Base-by-base conservation (phyloP, 208 protist species). In the Porcisia hertigi region DNA sequence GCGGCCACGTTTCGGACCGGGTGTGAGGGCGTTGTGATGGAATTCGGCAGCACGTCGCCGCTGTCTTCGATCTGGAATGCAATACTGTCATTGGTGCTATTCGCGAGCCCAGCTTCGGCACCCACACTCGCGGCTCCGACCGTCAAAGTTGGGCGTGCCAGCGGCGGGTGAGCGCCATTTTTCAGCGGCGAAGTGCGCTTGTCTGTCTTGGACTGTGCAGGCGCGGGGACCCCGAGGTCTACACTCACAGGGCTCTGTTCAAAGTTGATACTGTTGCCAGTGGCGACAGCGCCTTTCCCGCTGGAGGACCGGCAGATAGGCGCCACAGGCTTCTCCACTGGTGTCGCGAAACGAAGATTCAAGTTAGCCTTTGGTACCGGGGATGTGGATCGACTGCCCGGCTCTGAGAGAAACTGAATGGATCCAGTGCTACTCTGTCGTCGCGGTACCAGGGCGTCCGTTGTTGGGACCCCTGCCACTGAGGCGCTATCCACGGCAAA, bases 181-280 rank as follows among this genome's bases (percentile, higher is more conserved):
- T 47, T 18, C 47, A 14, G 25, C 3, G 34, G 69, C 0, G 52
- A 12, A 0, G 54, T 25, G 54, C 30, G 16, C 65, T 41, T 70
- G 43, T 20, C 25, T n/a, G 25, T 57, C 45, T 57, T 16, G n/a
- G 65, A 36, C 25, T 53, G 69, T 4, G 0, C 57, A 8, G 60
- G 52, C 16, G 69, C 47, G 49, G 69, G 12, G 34, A 41, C 4
- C 18, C 43, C 69, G 6, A 43, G 2, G 5, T 74, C 58, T 60
- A 47, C 39, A 41, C 66, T 70, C 43, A 52, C 54, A 23, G 30
- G 20, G 41, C 67, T 75, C 7, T 85, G 82, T 7, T 85, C 71
- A 20, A 89, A 70, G 62, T 74, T 80, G 30, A 75, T 60, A 34
- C 81, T 86, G 79, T 76, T 89, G 52, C 86, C 78, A 47, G 78